Evolutionary conservation across 441 rosid genomes (phyloP), one percentile per base, ranked within the genome.

Genomic region (Manihot esculenta): DNA sequence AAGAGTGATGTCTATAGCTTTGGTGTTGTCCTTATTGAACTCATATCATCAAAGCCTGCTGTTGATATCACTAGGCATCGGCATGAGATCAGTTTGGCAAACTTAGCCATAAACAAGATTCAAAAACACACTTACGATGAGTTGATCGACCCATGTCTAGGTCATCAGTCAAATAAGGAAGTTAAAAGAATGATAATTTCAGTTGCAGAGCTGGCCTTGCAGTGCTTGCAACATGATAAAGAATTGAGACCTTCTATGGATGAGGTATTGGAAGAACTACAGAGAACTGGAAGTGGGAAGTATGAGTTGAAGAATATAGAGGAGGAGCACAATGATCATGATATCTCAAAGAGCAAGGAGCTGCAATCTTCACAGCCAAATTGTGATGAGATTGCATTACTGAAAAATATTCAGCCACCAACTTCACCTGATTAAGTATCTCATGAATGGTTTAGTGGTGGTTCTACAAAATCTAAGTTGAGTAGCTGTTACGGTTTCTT

Each of bases 1-100:
- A 89, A 86, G 77, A 93, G 96, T 10, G 97, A 93, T 63, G 96
- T 93, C 1, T 91, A 88, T 63, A 88, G 94, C 79, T 93, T 91
- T 56, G 96, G 96, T 23, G 96, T 93, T 27, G 89, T 91, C 33
- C 88, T 93, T 38, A 72, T 79, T n/a, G 91, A 93, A 82, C 89
- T 93, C 27, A 68, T 89, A 66, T 91, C 97, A 0, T 88, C 93
- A 3, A 79, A 80, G 88, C 92, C 90, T 47, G 96, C 96, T 30
- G 88, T 93, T 47, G 98, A 93, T 68, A 81, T 87, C 20, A 81
- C 42, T 6, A 88, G 96, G 70, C 69, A 84, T 67, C 78, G 68
- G 78, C 72, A 77, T 26, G 94, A 88, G 78, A 86, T 93, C 42
- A 91, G 87, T 72, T 72, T 93, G 80, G 82, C 92, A 2, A 89